Conservation (phyloP, 164 flowering plant genomes). For the Echeveria elegans region DNA sequence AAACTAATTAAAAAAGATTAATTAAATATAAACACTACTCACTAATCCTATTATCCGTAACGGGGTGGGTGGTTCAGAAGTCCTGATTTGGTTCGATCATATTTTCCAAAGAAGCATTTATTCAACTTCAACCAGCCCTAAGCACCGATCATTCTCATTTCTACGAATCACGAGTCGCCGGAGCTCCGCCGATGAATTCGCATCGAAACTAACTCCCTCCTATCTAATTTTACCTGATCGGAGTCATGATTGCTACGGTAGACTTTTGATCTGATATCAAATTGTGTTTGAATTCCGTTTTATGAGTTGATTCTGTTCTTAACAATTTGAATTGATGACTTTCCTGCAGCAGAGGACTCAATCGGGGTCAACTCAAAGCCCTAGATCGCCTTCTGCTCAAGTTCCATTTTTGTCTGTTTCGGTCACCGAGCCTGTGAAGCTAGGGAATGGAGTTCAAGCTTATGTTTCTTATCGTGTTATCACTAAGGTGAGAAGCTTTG, state of each 20-base stretch:
- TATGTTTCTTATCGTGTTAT: conserved; percentile 93
- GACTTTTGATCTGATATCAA: neutral
- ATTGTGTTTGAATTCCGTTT: neutral
- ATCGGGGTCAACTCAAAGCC: conserved; percentile 53
- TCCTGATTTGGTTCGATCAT: too few species aligned
- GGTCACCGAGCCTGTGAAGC: conserved; percentile 91
- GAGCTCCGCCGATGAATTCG: neutral
- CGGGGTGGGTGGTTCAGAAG: too few species aligned
- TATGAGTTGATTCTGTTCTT: neutral
- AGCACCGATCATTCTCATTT: neutral
- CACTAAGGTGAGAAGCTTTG: conserved; percentile 53
- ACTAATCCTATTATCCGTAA: neutral
- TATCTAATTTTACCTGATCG: neutral
- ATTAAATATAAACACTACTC: too few species aligned
- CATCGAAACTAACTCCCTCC: too few species aligned
- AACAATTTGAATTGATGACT: neutral
- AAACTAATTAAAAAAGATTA: too few species aligned
- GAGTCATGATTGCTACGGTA: conserved; percentile 2
- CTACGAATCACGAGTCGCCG: neutral
- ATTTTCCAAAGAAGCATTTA: neutral
- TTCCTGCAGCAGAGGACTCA: conserved; percentile 5
- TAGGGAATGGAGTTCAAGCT: conserved; percentile 97
- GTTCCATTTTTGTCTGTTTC: conserved; percentile 67
- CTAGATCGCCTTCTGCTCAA: conserved; percentile 77
- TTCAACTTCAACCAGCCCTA: neutral